phyloP scores from a whole-genome alignment of 331 rosid genomes.

The Spiraea crenata region DNA sequence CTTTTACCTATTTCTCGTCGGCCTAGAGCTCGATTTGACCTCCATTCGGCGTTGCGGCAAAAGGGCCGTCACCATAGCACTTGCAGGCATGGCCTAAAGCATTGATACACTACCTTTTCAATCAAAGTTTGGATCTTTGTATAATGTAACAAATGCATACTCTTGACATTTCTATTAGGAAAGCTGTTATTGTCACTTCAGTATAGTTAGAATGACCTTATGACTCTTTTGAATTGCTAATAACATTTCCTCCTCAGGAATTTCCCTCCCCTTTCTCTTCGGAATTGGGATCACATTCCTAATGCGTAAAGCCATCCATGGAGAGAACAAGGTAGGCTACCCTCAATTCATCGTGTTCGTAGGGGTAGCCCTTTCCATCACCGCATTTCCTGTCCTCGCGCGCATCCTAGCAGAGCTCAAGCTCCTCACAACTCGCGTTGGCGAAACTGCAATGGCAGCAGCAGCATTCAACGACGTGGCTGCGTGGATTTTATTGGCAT shows the following conservation, averaged over 20 bases:
- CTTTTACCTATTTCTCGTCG: conserved; percentile 53
- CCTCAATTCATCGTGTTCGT: conserved; percentile 38
- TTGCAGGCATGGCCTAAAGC: conserved; percentile 29
- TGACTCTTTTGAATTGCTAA: too few relatives aligned
- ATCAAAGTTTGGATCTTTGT: too few relatives aligned
- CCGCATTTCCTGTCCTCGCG: conserved; percentile 60
- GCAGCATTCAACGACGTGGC: conserved; percentile 59
- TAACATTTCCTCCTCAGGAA: conserved; percentile 27
- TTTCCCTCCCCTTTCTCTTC: conserved; percentile 43
- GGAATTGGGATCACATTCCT: conserved; percentile 38
- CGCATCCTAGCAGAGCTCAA: conserved; percentile 61
- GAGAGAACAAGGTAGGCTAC: conserved; percentile 24
- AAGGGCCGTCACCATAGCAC: conserved; percentile 46
- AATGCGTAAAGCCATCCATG: conserved; percentile 25
- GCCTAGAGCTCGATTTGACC: conserved; percentile 49
- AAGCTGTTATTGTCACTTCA: too few relatives aligned
- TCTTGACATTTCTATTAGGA: too few relatives aligned
- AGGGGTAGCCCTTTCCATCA: conserved; percentile 54
- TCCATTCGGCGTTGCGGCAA: conserved; percentile 47
- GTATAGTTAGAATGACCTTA: too few relatives aligned
- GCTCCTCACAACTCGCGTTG: conserved; percentile 43
- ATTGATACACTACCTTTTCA: not conserved
- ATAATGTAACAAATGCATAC: too few relatives aligned
- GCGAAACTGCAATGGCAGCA: conserved; percentile 51
- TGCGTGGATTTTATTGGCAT: conserved; percentile 52